These are phyloP conservation scores for Echria macrotheca DNA, from an alignment of 495 filamentous ascomycete genomes.

Conservation along the genomic window DNA sequence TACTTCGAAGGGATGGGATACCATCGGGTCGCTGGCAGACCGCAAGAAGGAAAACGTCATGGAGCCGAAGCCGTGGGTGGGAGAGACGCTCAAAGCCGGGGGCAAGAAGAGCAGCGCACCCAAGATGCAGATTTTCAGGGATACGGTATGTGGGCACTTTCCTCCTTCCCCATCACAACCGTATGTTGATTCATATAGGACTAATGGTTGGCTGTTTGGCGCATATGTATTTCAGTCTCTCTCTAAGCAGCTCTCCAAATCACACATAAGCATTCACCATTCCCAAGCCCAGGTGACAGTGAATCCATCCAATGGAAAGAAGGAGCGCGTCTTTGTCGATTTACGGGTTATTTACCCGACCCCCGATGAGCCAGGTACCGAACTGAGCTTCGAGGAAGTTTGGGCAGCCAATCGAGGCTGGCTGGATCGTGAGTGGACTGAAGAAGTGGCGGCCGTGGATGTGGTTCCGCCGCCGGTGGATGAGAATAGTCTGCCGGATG, in stretches of 20 bases:
- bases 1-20: conserved; percentile 78
- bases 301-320: conserved; percentile 71
- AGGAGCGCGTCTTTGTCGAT: conserved; percentile 81
- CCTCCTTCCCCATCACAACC: conserved; percentile 37
- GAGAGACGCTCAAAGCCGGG: conserved; percentile 82
- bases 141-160: conserved; percentile 69
- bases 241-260: conserved; percentile 44
- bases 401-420: conserved; percentile 74
- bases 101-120: conserved; percentile 67
- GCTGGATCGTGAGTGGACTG: conserved; percentile 66
- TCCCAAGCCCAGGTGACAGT: conserved; percentile 63
- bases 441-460: conserved; percentile 22
- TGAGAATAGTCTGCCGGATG: conserved; percentile 20
- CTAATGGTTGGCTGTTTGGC: conserved; percentile 60
- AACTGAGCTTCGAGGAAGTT: conserved; percentile 87
- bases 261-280: conserved; percentile 44
- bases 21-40: conserved; percentile 75
- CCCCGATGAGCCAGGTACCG: conserved; percentile 56
- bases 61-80: conserved; percentile 85
- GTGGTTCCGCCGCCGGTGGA: conserved; percentile 6
- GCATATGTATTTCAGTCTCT: conserved; percentile 53
- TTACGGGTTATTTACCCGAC: conserved; percentile 79
- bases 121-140: conserved; percentile 91
- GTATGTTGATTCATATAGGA: conserved; percentile 93
- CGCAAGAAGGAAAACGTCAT: conserved; percentile 90